phyloP scores from a whole-genome alignment of 2,329 filamentous ascomycete genomes.

The Blumeria graminis region DNA sequence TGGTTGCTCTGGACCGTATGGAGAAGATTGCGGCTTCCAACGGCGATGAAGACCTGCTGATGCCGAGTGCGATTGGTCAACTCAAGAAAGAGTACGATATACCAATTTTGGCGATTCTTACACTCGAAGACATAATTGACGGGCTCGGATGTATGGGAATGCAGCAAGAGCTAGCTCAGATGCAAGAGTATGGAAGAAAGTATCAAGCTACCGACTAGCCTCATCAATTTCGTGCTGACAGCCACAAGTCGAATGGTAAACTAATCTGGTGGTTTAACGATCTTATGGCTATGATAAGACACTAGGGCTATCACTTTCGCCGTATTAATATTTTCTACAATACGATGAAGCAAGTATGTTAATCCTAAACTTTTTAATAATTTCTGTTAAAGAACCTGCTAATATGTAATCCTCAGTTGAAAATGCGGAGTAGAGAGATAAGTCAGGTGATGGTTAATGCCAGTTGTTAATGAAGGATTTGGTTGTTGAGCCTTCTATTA shows the following conservation, averaged over 20 bases:
- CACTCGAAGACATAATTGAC: conserved; percentile 58
- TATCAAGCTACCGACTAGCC: conserved; percentile 32
- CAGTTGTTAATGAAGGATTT: no score
- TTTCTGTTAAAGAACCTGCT: no score
- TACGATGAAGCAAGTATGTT: no score
- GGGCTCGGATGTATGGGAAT: conserved; percentile 38
- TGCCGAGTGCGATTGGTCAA: conserved; percentile 65
- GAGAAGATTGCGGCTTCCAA: conserved; percentile 49
- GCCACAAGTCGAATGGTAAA: neutral
- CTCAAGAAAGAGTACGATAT: conserved; percentile 63
- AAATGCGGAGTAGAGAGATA: no score
- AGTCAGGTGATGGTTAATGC: no score
- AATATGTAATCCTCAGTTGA: no score
- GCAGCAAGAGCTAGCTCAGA: conserved; percentile 35
- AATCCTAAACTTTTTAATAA: no score
- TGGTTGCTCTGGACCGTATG: conserved; percentile 70
- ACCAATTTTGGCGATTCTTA: conserved; percentile 63
- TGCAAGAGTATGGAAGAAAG: conserved; percentile 48
- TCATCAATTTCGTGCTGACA: neutral
- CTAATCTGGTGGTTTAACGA: neutral
- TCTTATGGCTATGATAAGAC: neutral
- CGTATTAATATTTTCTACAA: no score
- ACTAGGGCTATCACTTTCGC: no score
- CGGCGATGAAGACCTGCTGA: conserved; percentile 28
- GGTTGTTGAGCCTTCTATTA: no score